Evolutionary conservation across 257 asterid species (phyloP).

Genomic region (Nicotiana noctiflora): DNA sequence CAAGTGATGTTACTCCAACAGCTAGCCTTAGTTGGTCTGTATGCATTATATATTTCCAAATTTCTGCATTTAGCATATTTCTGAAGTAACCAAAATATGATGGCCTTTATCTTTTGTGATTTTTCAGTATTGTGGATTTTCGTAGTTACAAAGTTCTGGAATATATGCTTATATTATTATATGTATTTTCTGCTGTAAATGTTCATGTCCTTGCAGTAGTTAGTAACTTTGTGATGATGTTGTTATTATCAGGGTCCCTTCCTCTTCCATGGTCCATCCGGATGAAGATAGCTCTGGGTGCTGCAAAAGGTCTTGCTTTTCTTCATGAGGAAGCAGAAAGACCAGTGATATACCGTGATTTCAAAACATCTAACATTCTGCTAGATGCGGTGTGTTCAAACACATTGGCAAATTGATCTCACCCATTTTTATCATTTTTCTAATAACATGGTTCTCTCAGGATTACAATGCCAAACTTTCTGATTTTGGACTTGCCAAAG

Average conservation of each 20-base stretch:
- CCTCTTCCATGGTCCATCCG: conserved; percentile 97
- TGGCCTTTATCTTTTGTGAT: not conserved
- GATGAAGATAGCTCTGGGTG: conserved; percentile 97
- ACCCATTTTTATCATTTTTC: conserved; percentile 3
- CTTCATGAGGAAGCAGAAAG: conserved; percentile 97
- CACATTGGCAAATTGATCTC: not conserved
- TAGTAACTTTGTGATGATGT: not conserved
- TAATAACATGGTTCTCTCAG: conserved; percentile 31
- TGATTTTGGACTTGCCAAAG: conserved; percentile 98
- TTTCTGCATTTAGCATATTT: not conserved
- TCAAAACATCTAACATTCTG: conserved; percentile 89
- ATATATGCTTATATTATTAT: not conserved
- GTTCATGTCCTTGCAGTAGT: not conserved
- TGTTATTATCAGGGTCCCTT: conserved; percentile 57
- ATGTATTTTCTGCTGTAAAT: not conserved
- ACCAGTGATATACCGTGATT: conserved; percentile 89
- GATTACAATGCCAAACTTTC: conserved; percentile 95
- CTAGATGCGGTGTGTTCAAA: conserved; percentile 73
- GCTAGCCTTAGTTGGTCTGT: not conserved
- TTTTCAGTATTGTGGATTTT: not conserved
- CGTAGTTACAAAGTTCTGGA: not conserved
- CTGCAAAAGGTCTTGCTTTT: conserved; percentile 93
- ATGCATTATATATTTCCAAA: not conserved
- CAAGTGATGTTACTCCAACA: not conserved
- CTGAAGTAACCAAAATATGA: not conserved